Conservation (phyloP, 441 rosid species). For the Dalechampia spathulata region DNA sequence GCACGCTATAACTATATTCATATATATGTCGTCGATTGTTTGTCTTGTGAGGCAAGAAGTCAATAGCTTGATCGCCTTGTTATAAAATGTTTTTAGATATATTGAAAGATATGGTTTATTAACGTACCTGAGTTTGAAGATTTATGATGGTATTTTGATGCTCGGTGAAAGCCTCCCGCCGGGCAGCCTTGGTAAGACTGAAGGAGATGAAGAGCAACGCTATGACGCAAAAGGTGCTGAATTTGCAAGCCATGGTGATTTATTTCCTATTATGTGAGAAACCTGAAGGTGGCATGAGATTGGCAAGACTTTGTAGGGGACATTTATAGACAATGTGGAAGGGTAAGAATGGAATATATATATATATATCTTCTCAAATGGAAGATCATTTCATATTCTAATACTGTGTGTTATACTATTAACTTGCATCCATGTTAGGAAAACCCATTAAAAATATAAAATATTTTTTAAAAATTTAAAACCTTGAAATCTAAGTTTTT, state of each 20-base stretch:
- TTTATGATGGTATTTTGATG: constrained; percentile 3
- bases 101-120: not conserved
- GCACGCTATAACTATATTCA: too few relatives aligned
- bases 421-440: too few relatives aligned
- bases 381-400: too few relatives aligned
- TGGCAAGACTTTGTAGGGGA: not conserved
- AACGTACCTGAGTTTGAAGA: constrained; percentile 22
- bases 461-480: too few relatives aligned
- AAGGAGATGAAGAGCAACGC: constrained; percentile 27
- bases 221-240: constrained; percentile 26
- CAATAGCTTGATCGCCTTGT: too few relatives aligned
- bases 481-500: too few relatives aligned
- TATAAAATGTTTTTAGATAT: too few relatives aligned
- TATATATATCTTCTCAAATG: not conserved
- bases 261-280: not conserved
- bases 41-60: too few relatives aligned
- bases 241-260: constrained; percentile 20
- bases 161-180: constrained; percentile 23
- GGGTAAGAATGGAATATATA: constrained; percentile 9
- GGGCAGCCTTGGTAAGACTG: constrained; percentile 23
- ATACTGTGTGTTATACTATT: too few relatives aligned
- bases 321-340: constrained; percentile 2
- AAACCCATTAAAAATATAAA: too few relatives aligned
- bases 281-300: not conserved
- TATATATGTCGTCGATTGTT: too few relatives aligned